Evolutionary conservation across 352 stramenopile species (phyloP).

Genomic region (Elongisporangium undulatum): DNA sequence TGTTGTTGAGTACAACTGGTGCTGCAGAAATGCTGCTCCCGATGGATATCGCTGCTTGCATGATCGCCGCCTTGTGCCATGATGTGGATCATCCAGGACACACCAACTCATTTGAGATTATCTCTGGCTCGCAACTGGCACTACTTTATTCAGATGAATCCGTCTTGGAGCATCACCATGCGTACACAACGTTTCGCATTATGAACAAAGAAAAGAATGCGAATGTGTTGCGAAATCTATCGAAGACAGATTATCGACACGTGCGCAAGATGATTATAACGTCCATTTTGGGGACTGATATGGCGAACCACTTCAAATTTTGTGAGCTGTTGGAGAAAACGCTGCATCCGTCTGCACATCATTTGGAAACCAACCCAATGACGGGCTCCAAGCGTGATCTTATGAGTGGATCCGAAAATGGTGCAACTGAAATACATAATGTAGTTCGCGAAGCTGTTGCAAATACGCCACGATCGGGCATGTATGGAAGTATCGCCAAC

Average conservation of each 20-base stretch:
- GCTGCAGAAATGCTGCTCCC: conserved; percentile 65
- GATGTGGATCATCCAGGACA: conserved; percentile 90
- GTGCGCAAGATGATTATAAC: conserved; percentile 87
- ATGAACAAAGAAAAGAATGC: conserved; percentile 79
- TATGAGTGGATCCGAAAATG: conserved; percentile 8
- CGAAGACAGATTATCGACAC: conserved; percentile 63
- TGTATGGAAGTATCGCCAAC: conserved; percentile 1
- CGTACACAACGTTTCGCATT: conserved; percentile 82
- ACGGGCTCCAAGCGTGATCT: conserved; percentile 38
- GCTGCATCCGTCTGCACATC: conserved; percentile 45
- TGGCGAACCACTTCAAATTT: conserved; percentile 88
- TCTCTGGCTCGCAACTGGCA: conserved; percentile 69
- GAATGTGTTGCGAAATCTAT: conserved; percentile 82
- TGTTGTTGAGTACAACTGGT: conserved; percentile 75
- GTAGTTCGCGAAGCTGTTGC: conserved; percentile 57
- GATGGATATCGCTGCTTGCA: conserved; percentile 78
- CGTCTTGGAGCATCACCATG: conserved; percentile 88
- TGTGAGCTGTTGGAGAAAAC: conserved; percentile 74
- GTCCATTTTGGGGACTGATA: conserved; percentile 88
- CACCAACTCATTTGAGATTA: conserved; percentile 88
- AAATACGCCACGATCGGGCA: conserved; percentile 24
- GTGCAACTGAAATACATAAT: conserved; percentile 22
- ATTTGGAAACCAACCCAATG: conserved; percentile 39
- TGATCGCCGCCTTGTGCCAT: conserved; percentile 87
- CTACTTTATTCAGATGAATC: conserved; percentile 88